Evolutionary conservation across 768 basidiomycete genomes (phyloP).

Genomic region (Mycena filopes): DNA sequence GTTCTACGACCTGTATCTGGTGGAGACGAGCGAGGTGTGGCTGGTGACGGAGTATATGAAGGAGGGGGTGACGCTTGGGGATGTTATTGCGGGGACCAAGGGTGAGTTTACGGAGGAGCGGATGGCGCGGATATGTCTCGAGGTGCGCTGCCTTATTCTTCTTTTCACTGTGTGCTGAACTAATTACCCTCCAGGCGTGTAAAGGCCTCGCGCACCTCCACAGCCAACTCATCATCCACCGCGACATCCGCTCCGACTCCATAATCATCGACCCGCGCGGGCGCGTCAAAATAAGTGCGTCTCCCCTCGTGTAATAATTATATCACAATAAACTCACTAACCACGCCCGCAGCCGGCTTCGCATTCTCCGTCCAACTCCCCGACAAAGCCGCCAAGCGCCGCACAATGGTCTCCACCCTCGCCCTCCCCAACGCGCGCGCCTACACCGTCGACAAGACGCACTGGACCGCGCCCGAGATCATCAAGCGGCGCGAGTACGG

Average conservation of each 20-base stretch:
- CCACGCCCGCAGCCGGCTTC: constrained; percentile 65
- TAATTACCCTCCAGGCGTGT: constrained; percentile 76
- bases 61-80: constrained; percentile 73
- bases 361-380: constrained; percentile 81
- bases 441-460: constrained; percentile 46
- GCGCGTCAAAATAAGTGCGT: constrained; percentile 82
- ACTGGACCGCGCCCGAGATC: constrained; percentile 84
- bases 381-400: constrained; percentile 77
- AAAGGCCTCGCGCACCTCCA: constrained; percentile 80
- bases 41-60: constrained; percentile 86
- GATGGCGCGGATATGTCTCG: constrained; percentile 72
- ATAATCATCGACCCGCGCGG: constrained; percentile 76
- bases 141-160: constrained; percentile 56
- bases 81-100: constrained; percentile 81
- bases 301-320: background rate
- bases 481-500: constrained; percentile 82
- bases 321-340: background rate
- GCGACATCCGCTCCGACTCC: constrained; percentile 82
- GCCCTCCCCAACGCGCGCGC: constrained; percentile 19
- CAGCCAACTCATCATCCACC: constrained; percentile 75
- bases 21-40: constrained; percentile 74
- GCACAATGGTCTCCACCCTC: constrained; percentile 79
- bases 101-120: constrained; percentile 69
- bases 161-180: too few species aligned
- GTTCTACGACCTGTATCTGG: constrained; percentile 75